Percentiles rank a stretch among this genome's conserved stretches.
These are phyloP conservation scores for Dianthus caryophyllus DNA, from an alignment of 148 eudicot genomes.

Conservation along the genomic window DNA sequence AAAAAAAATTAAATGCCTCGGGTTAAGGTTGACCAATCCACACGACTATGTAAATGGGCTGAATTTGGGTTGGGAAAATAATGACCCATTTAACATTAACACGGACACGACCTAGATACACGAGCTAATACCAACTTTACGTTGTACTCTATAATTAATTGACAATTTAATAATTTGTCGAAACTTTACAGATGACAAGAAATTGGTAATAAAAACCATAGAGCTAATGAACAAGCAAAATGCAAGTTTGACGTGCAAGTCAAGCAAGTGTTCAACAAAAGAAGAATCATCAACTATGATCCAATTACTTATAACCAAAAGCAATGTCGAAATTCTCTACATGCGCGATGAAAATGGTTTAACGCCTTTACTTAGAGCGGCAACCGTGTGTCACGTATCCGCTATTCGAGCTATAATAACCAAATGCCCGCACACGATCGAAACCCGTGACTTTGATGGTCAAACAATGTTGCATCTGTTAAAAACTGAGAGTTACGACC, in stretches of 20 bases:
- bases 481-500: neutral
- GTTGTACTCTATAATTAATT: too few relatives aligned
- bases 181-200: conserved; percentile 11
- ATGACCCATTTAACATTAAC: too few relatives aligned
- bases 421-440: conserved; percentile 13
- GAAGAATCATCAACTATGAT: conserved; percentile 10
- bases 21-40: too few relatives aligned
- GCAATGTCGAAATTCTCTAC: neutral
- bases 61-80: too few relatives aligned
- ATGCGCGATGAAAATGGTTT: neutral
- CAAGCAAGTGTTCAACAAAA: conserved; percentile 4
- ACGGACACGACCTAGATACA: too few relatives aligned
- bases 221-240: conserved; percentile 16
- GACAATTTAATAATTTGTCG: too few relatives aligned
- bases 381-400: neutral
- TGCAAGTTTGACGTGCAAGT: conserved; percentile 19
- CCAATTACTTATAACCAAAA: neutral
- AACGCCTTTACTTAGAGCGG: conserved; percentile 21
- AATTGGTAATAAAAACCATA: conserved; percentile 14
- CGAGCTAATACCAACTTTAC: too few relatives aligned
- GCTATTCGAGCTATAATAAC: conserved; percentile 7
- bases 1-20: too few relatives aligned
- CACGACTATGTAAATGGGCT: too few relatives aligned
- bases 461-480: conserved; percentile 7
- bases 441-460: conserved; percentile 10